These are phyloP conservation scores for Quercus engelmannii DNA, from an alignment of 306 rosid genomes.

Conservation along the genomic window DNA sequence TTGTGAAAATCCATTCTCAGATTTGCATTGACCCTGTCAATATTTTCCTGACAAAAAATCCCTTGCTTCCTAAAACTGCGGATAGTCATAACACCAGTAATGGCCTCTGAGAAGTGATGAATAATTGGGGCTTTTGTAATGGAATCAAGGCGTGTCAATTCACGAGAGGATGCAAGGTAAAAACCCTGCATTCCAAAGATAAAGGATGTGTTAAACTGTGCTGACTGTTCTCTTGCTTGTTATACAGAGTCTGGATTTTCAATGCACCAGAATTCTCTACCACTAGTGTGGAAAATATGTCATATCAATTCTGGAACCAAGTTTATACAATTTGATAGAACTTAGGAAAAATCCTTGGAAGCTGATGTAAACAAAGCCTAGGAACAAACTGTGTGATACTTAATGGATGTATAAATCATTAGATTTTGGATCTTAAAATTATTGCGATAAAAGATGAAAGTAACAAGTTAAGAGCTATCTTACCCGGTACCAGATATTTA, in stretches of 20 bases:
- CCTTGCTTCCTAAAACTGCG: slow-evolving; percentile 62
- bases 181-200: slow-evolving; percentile 50
- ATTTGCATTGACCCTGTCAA: slow-evolving; percentile 67
- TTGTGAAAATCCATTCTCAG: slow-evolving; percentile 94
- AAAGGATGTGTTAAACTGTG: neutral
- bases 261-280: too few relatives aligned
- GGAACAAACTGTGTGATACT: too few relatives aligned
- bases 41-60: slow-evolving; percentile 51
- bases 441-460: neutral
- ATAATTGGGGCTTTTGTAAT: slow-evolving; percentile 95
- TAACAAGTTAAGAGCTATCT: slow-evolving; percentile 5
- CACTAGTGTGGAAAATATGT: too few relatives aligned
- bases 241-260: neutral
- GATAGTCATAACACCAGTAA: slow-evolving; percentile 87
- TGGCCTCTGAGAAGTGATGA: slow-evolving; percentile 94
- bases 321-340: too few relatives aligned
- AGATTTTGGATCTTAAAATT: neutral
- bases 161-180: slow-evolving; percentile 83
- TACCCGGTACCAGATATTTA: slow-evolving; percentile 98
- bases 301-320: too few relatives aligned
- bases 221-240: neutral
- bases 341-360: too few relatives aligned
- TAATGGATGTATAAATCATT: neutral
- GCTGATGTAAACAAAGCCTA: too few relatives aligned
- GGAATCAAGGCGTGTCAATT: slow-evolving; percentile 79